Percentiles rank a stretch among this genome's conserved stretches.
These are phyloP conservation scores for Neocucurbitaria cava DNA, from an alignment of 2,329 filamentous ascomycete genomes.

Conservation along the genomic window DNA sequence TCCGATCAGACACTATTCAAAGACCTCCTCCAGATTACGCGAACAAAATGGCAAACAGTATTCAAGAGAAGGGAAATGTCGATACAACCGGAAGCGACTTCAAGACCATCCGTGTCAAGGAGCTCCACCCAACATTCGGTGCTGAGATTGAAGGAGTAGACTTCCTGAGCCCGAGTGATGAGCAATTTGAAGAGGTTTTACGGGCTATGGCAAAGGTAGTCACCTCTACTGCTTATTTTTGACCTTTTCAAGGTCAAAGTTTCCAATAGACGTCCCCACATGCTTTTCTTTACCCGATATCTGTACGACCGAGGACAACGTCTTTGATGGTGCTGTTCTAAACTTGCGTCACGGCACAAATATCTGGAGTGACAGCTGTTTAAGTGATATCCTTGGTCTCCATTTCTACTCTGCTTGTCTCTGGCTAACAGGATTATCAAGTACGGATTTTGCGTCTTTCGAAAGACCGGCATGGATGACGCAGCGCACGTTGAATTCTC, in stretches of 20 bases:
- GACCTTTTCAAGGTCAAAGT: background rate
- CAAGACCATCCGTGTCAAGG: constrained; percentile 40
- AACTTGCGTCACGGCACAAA: background rate
- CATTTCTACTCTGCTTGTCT: no score
- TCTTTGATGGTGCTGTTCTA: no score
- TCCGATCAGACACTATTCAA: constrained; percentile 28
- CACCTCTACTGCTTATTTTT: background rate
- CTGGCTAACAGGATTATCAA: background rate
- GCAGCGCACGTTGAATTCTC: constrained; percentile 60
- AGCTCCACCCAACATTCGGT: constrained; percentile 47
- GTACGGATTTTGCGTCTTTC: constrained; percentile 63
- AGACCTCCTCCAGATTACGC: constrained; percentile 28
- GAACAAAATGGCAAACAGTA: constrained; percentile 28
- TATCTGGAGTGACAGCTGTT: no score
- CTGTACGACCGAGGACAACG: no score
- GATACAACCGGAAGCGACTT: constrained; percentile 9
- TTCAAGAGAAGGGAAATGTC: constrained; percentile 12
- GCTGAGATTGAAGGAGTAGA: constrained; percentile 43
- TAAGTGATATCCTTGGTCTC: no score
- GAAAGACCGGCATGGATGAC: constrained; percentile 59
- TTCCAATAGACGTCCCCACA: no score
- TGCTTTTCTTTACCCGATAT: no score
- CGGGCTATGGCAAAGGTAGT: background rate
- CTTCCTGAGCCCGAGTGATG: background rate
- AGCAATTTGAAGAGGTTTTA: background rate